phyloP scores from a whole-genome alignment of 2,329 filamentous ascomycete species.

The Colletotrichum noveboracense region DNA sequence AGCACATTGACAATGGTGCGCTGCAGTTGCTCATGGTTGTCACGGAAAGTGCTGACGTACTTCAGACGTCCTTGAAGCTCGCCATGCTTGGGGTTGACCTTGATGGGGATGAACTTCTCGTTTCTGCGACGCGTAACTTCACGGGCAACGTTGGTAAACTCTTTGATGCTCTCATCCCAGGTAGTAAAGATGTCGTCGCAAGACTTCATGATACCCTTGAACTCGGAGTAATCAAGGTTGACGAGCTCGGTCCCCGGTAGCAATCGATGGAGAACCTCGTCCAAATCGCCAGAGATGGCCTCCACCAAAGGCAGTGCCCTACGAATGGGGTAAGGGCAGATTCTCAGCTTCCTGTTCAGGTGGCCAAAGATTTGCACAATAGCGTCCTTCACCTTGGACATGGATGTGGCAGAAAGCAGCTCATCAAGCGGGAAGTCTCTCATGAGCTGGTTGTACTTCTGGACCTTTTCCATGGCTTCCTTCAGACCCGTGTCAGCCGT shows the following conservation, averaged over 20 bases:
- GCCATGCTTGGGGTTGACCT: constrained; percentile 85
- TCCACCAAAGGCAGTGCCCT: constrained; percentile 94
- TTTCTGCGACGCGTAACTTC: constrained; percentile 92
- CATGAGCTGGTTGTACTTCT: constrained; percentile 99
- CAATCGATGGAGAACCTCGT: constrained; percentile 83
- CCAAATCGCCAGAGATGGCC: constrained; percentile 92
- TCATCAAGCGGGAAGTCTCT: constrained; percentile 97
- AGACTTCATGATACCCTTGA: constrained; percentile 81
- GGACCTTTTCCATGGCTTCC: constrained; percentile 93
- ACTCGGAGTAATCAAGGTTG: constrained; percentile 91
- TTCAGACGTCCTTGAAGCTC: constrained; percentile 90
- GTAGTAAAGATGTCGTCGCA: constrained; percentile 86
- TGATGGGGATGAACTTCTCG: constrained; percentile 98
- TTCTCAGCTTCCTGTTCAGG: constrained; percentile 96
- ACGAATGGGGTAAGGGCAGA: constrained; percentile 93
- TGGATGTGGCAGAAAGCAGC: constrained; percentile 86
- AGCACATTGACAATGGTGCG: constrained; percentile 97
- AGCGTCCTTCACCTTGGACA: constrained; percentile 88
- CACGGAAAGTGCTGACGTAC: constrained; percentile 93
- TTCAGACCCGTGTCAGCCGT: constrained; percentile 94
- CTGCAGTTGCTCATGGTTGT: constrained; percentile 97
- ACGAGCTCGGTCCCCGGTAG: constrained; percentile 88
- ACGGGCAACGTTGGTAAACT: constrained; percentile 96
- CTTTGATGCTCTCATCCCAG: constrained; percentile 96
- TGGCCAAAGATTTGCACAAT: constrained; percentile 90